Percentiles rank a stretch among this genome's conserved stretches.
phyloP scores from a whole-genome alignment of 108 stramenopile species.

The Schizochytrium sp. region DNA sequence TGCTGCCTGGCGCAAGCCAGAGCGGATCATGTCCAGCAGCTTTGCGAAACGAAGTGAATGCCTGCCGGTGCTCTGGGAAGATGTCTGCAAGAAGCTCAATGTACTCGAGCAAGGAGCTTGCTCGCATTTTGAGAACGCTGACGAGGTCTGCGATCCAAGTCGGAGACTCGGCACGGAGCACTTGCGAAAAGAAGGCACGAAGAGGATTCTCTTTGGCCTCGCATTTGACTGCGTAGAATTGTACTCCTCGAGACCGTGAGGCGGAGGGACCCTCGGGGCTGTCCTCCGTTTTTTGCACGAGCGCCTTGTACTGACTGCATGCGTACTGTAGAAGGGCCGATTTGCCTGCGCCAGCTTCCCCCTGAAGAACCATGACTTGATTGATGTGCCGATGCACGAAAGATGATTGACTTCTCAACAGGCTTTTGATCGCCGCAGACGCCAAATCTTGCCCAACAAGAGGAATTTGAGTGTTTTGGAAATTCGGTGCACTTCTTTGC shows the following conservation, averaged over 20 bases:
- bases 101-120: background rate
- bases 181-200: background rate
- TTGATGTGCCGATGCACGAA: background rate
- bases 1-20: background rate
- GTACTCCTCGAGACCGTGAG: background rate
- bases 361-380: background rate
- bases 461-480: background rate
- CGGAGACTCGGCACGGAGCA: background rate
- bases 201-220: background rate
- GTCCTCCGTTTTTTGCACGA: too few species aligned
- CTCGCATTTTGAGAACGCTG: background rate
- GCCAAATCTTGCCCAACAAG: background rate
- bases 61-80: background rate
- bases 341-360: background rate
- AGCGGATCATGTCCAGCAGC: background rate
- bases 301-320: background rate
- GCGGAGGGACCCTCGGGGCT: too few species aligned
- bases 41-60: background rate
- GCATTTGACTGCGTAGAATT: background rate
- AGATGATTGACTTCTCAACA: background rate
- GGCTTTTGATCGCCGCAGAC: background rate
- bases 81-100: background rate
- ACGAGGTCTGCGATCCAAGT: background rate
- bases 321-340: background rate
- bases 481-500: too few species aligned